These are phyloP conservation scores for Umbilicus rupestris DNA, from an alignment of 164 flowering plant species.

Conservation along the genomic window DNA sequence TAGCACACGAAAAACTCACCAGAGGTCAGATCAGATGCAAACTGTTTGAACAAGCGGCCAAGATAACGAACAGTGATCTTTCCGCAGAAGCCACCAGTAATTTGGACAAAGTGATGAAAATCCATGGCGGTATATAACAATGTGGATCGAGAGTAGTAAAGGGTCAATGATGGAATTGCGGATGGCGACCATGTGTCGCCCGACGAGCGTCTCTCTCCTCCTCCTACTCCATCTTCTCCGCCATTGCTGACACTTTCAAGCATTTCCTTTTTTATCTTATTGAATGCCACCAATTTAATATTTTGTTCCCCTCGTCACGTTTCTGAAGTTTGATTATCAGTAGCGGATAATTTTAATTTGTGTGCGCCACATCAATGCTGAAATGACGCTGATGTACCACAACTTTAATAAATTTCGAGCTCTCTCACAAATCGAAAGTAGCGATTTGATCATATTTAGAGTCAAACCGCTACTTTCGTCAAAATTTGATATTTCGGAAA, in stretches of 20 bases:
- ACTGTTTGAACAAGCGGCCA: background rate
- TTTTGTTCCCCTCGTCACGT: background rate
- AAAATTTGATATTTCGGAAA: too few relatives aligned
- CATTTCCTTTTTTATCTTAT: too few relatives aligned
- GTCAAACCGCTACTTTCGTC: too few relatives aligned
- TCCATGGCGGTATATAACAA: background rate
- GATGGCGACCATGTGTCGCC: background rate
- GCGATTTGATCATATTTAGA: too few relatives aligned
- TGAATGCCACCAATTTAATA: background rate
- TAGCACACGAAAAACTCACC: background rate
- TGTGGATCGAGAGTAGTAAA: background rate
- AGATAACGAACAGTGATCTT: background rate
- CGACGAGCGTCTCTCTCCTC: background rate
- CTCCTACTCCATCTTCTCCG: conserved; percentile 3
- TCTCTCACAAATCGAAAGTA: too few relatives aligned
- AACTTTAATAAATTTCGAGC: too few relatives aligned
- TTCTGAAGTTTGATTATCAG: too few relatives aligned
- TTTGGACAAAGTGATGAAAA: background rate
- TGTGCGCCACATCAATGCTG: too few relatives aligned
- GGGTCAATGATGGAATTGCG: background rate
- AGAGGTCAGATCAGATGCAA: background rate
- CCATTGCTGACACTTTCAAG: background rate
- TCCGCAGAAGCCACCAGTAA: background rate
- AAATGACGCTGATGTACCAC: too few relatives aligned
- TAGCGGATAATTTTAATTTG: too few relatives aligned